phyloP scores from a whole-genome alignment of 176 grass and related monocot species.

The Cenchrus americanus region DNA sequence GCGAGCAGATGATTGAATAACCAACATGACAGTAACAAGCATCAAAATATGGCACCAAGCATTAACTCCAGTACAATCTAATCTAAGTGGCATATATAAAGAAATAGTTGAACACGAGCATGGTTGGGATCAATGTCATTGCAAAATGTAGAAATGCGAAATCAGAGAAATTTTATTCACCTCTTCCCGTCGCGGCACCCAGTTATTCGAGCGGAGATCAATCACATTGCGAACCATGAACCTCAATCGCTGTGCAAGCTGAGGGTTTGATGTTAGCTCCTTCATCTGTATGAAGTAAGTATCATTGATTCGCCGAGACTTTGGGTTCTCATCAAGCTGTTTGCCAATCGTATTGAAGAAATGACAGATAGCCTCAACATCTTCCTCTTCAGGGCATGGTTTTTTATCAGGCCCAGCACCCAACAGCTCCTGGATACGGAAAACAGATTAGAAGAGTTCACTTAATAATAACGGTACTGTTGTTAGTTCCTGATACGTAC shows the following conservation, averaged over 20 bases:
- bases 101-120: neutral
- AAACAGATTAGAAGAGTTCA: conserved; percentile 32
- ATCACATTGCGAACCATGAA: conserved; percentile 85
- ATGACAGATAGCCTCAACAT: conserved; percentile 85
- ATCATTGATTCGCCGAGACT: conserved; percentile 74
- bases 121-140: neutral
- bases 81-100: neutral
- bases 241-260: conserved; percentile 65
- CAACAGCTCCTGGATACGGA: conserved; percentile 58
- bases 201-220: conserved; percentile 77
- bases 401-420: conserved; percentile 69
- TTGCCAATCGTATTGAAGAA: conserved; percentile 94
- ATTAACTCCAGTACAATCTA: neutral
- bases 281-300: conserved; percentile 80
- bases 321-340: conserved; percentile 83
- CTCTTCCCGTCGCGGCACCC: conserved; percentile 93
- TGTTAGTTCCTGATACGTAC: conserved; percentile 41
- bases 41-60: neutral
- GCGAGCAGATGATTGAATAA: neutral
- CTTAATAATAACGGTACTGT: neutral
- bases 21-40: neutral
- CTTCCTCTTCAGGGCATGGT: conserved; percentile 81
- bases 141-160: neutral
- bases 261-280: conserved; percentile 63
- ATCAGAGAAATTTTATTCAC: conserved; percentile 46